A percentile compares a stretch with the other conserved stretches of the same genome.
phyloP scores from a whole-genome alignment of 2,329 filamentous ascomycete species.

The Paracoccidioides lutzii region DNA sequence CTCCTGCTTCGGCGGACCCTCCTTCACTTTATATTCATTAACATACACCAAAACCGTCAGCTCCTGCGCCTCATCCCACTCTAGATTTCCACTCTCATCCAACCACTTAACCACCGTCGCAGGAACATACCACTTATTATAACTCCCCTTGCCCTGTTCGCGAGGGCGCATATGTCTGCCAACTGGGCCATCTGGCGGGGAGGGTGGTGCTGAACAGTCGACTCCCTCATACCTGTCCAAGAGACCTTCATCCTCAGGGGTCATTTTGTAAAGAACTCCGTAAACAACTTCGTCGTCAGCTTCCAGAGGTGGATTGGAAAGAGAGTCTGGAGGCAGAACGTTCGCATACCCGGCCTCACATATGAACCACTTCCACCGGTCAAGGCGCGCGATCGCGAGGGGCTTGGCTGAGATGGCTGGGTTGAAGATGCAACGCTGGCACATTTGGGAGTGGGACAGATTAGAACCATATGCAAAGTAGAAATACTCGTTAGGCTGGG shows the following conservation, averaged over 20 bases:
- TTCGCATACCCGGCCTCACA: slow-evolving; percentile 31
- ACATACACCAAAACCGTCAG: slow-evolving; percentile 29
- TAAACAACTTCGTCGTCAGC: slow-evolving; percentile 21
- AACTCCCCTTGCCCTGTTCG: slow-evolving; percentile 23
- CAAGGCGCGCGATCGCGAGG: slow-evolving; percentile 27
- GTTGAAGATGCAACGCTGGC: slow-evolving; percentile 22
- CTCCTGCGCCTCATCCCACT: slow-evolving; percentile 3
- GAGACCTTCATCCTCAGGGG: slow-evolving; percentile 21
- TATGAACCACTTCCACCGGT: slow-evolving; percentile 31
- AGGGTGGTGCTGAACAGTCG: slow-evolving; percentile 13
- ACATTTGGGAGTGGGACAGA: slow-evolving; percentile 31
- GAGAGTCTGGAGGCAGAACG: slow-evolving; percentile 18
- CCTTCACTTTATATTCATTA: slow-evolving; percentile 25
- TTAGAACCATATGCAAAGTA: slow-evolving; percentile 36
- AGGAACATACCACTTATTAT: slow-evolving; percentile 28
- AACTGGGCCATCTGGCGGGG: slow-evolving; percentile 5
- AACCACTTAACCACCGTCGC: slow-evolving; percentile 23
- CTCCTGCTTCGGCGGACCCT: slow-evolving; percentile 24
- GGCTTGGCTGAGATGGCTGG: slow-evolving; percentile 23
- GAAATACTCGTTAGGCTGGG: slow-evolving; percentile 11
- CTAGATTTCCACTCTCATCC: slow-evolving; percentile 1
- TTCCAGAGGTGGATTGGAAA: too few relatives aligned
- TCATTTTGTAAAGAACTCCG: slow-evolving; percentile 31
- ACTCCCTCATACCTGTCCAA: slow-evolving; percentile 30
- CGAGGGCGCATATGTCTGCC: slow-evolving; percentile 15